Conservation (phyloP, 176 grass and related monocot genomes). For the Eragrostis nindensis region DNA sequence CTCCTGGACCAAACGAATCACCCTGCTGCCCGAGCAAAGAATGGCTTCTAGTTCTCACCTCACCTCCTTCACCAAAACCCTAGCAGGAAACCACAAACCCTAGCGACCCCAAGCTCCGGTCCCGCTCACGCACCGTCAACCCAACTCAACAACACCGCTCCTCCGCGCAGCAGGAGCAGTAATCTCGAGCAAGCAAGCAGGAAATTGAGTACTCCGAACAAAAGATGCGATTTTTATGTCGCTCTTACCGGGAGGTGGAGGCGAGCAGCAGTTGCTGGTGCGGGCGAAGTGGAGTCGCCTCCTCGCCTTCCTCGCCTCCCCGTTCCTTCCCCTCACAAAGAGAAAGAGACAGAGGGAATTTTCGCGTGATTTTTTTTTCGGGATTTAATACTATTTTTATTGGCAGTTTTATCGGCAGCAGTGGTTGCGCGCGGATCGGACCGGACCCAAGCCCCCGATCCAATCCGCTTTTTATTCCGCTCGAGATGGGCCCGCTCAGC, state of each 20-base stretch:
- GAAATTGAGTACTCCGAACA: no score
- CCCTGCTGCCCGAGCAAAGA: background rate
- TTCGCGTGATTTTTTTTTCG: background rate
- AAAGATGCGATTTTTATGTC: background rate
- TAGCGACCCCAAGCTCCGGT: constrained; percentile 21
- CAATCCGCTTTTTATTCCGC: constrained; percentile 44
- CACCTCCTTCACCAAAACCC: background rate
- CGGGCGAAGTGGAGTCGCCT: constrained; percentile 10
- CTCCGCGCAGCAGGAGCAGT: background rate
- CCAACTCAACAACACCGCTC: background rate
- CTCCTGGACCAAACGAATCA: background rate
- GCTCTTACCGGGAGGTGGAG: background rate
- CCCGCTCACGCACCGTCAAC: background rate
- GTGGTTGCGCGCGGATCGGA: constrained; percentile 1
- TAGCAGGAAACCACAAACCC: constrained; percentile 37
- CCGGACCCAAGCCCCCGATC: constrained; percentile 39
- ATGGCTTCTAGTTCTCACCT: background rate
- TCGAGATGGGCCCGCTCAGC: background rate
- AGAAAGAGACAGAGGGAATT: constrained; percentile 24
- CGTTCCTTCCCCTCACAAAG: background rate
- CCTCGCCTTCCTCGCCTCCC: background rate
- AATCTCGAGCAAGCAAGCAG: background rate
- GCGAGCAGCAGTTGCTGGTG: background rate
- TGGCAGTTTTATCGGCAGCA: background rate
- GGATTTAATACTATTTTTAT: background rate